Percentiles rank a stretch among this genome's conserved stretches.
Evolutionary conservation across 1,284 basidiomycete genomes (phyloP).

Genomic region (Tausonia pullulans): DNA sequence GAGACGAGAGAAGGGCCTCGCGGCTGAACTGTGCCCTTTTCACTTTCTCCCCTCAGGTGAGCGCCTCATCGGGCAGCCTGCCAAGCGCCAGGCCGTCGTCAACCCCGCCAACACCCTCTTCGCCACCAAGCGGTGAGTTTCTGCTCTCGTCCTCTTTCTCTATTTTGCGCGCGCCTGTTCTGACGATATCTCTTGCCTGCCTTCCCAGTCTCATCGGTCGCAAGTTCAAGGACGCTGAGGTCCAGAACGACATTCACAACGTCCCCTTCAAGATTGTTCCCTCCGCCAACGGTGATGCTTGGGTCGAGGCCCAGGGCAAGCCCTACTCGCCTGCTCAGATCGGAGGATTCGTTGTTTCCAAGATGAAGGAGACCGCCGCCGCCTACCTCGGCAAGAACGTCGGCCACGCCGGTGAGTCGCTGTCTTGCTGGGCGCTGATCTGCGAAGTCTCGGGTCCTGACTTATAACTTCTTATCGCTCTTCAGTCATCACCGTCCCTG

Average conservation of each 20-base stretch:
- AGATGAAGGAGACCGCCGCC: conserved; percentile 94
- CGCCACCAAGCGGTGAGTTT: conserved; percentile 71
- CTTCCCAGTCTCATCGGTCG: conserved; percentile 65
- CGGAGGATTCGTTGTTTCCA: conserved; percentile 73
- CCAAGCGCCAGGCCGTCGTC: conserved; percentile 94
- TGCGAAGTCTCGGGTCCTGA: neutral
- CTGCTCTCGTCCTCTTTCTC: neutral
- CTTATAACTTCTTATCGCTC: neutral
- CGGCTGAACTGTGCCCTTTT: conserved; percentile 35
- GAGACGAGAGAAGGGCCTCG: neutral
- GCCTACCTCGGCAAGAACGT: conserved; percentile 85
- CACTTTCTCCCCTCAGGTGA: conserved; percentile 34
- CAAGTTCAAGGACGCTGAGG: conserved; percentile 85
- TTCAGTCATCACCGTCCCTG: conserved; percentile 87
- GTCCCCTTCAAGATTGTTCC: conserved; percentile 63
- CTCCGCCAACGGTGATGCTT: conserved; percentile 46
- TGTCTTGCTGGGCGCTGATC: neutral
- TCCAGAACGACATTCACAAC: conserved; percentile 70
- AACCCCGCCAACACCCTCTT: conserved; percentile 91
- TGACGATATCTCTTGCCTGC: neutral
- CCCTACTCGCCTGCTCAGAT: conserved; percentile 50
- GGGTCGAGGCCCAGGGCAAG: conserved; percentile 59
- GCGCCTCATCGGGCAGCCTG: conserved; percentile 87
- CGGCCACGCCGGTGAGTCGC: conserved; percentile 55
- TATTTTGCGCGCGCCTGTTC: neutral